Base-by-base conservation (phyloP, 306 rosid genomes). In the Cercis canadensis region DNA sequence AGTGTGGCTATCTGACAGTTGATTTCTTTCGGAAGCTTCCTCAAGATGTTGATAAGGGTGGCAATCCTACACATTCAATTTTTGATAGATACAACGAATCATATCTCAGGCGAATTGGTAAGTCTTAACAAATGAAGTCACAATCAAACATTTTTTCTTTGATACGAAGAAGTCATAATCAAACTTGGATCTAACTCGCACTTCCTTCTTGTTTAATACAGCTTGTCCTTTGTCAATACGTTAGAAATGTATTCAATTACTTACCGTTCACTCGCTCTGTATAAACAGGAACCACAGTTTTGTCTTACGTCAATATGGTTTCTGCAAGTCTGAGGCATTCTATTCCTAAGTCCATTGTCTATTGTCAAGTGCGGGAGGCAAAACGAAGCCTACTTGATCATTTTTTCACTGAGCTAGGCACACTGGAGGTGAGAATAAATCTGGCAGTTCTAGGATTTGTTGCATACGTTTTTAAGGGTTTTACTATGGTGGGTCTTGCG, bases 1-100 rank as follows among this genome's bases (percentile, higher is more conserved):
- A 92, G 71, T 78, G 90, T 66, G 83, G 96, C 70, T 92, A 92
- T 85, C 83, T 92, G 78, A 92, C 96, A 0, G 97, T 90, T 51
- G 98, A 92, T 54, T 92, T 83, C 93, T 92, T 92, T 75, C 85
- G 98, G 61, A 92, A 84, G 80, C 96, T 92, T 73, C 98, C 98
- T 75, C 98, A 92, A 60, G 96, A 92, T 65, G 83, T 92, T 73
- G 98, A 92, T 46, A 92, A 92, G 87, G 98, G 98, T 11, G 98
- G 98, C 83, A 90, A 90, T 76, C 96, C 98, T n/a, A 88, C 98
- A 0, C 98, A 90, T 82, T 92, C 98, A 11, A 76, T 90, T 78
- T 92, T 90, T 51, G 98, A 92, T 58, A 87, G 98, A 90, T 92
- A 90, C 66, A 92, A 90, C 44, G 98, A 92, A 65, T 76, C 96